Conservation (phyloP, 2,329 filamentous ascomycete genomes). For the Fulvia fulva region DNA sequence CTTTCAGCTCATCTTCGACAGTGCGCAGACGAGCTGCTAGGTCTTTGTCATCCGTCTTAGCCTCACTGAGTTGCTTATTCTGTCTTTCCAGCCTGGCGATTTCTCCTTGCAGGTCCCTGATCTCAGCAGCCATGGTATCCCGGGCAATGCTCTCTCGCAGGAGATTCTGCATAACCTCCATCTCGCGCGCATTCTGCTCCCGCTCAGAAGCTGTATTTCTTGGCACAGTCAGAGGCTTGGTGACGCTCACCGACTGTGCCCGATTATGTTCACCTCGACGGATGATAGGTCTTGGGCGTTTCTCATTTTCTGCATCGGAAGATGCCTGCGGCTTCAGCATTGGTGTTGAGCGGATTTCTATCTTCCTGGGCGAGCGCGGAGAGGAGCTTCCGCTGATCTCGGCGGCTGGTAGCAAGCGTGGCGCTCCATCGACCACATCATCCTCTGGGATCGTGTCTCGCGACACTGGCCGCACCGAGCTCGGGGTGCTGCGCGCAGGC, state of each 20-base stretch:
- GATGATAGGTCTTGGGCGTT: conserved; percentile 11
- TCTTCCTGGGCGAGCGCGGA: conserved; percentile 22
- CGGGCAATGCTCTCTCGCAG: conserved; percentile 25
- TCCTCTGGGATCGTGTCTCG: conserved; percentile 27
- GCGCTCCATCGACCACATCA: conserved; percentile 1
- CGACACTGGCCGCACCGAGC: conserved; percentile 18
- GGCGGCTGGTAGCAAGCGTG: not conserved
- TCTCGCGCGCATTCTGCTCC: conserved; percentile 25
- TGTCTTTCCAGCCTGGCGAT: conserved; percentile 19
- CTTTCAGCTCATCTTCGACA: conserved; percentile 15
- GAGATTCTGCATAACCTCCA: conserved; percentile 29
- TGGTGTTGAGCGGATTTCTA: conserved; percentile 24
- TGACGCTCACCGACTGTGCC: conserved; percentile 20
- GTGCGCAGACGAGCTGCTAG: not conserved
- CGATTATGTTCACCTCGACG: conserved; percentile 16
- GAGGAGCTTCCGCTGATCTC: conserved; percentile 4
- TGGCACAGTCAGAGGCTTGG: conserved; percentile 18
- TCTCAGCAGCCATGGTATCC: conserved; percentile 24
- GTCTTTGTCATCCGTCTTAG: conserved; percentile 28
- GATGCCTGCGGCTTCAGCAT: conserved; percentile 20
- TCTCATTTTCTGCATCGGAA: conserved; percentile 26
- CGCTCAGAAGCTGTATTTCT: conserved; percentile 15
- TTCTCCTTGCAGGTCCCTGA: conserved; percentile 25
- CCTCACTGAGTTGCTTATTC: conserved; percentile 24
- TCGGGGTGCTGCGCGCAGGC: conserved; percentile 12